These are phyloP conservation scores for Microdochium trichocladiopsis DNA, from an alignment of 2,329 filamentous ascomycete species.

Conservation along the genomic window DNA sequence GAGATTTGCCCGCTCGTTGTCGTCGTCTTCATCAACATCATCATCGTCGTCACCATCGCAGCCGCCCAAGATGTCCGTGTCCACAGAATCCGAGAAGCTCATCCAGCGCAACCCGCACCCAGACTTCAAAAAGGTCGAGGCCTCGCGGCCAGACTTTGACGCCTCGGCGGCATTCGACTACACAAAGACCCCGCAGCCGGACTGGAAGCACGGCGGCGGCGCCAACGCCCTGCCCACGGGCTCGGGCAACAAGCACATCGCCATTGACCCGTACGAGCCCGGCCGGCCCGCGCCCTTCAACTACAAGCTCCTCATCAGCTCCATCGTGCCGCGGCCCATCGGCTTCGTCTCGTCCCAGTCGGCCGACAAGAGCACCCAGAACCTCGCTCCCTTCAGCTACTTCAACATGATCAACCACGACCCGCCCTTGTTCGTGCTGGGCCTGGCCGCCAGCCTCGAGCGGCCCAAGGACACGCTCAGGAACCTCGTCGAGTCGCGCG, in stretches of 20 bases:
- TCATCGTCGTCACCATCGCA: not conserved
- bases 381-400: slow-evolving; percentile 84
- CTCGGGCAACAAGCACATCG: slow-evolving; percentile 50
- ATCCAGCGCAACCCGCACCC: slow-evolving; percentile 42
- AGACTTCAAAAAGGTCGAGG: slow-evolving; percentile 69
- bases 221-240: slow-evolving; percentile 42
- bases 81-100: slow-evolving; percentile 3
- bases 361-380: slow-evolving; percentile 53
- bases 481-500: slow-evolving; percentile 48
- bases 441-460: slow-evolving; percentile 47
- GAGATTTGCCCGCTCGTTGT: not conserved
- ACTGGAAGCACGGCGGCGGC: slow-evolving; percentile 61
- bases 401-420: slow-evolving; percentile 80
- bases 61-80: slow-evolving; percentile 4
- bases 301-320: slow-evolving; percentile 87
- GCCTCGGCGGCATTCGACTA: slow-evolving; percentile 37
- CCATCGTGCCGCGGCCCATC: slow-evolving; percentile 77
- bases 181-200: slow-evolving; percentile 57
- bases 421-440: slow-evolving; percentile 60
- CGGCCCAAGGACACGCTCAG: slow-evolving; percentile 51
- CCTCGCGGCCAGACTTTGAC: slow-evolving; percentile 56
- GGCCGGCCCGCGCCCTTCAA: slow-evolving; percentile 64
- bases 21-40: not conserved
- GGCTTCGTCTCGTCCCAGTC: slow-evolving; percentile 51
- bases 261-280: slow-evolving; percentile 73